Evolutionary conservation across 2,329 filamentous ascomycete genomes (phyloP).

Genomic region (Penicillium nordicum): DNA sequence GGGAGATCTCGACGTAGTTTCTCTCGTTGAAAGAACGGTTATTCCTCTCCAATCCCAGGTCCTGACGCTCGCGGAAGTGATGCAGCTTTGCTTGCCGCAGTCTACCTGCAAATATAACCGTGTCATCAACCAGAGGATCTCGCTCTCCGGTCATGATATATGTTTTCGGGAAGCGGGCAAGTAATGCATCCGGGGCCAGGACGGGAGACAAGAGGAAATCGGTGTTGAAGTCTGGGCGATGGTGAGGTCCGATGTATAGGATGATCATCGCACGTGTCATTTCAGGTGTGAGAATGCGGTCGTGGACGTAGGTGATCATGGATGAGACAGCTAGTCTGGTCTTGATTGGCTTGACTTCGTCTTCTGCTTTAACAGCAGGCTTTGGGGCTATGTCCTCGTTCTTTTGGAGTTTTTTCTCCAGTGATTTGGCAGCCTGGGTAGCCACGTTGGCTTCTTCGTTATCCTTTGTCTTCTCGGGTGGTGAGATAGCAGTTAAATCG

Average conservation of each 20-base stretch:
- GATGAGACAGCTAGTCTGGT: conserved; percentile 91
- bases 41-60: conserved; percentile 53
- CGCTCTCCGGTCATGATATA: conserved; percentile 94
- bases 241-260: conserved; percentile 89
- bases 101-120: conserved; percentile 88
- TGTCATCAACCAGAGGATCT: conserved; percentile 93
- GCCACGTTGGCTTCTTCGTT: conserved; percentile 23
- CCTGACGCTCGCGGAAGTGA: conserved; percentile 54
- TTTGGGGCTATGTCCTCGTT: conserved; percentile 37
- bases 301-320: conserved; percentile 98
- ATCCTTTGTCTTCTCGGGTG: conserved; percentile 13
- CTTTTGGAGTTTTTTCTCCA: conserved; percentile 30
- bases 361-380: conserved; percentile 30
- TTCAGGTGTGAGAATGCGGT: conserved; percentile 88
- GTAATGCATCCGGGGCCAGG: conserved; percentile 77
- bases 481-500: conserved; percentile 36
- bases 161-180: conserved; percentile 86
- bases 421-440: conserved; percentile 20
- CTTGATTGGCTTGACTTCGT: conserved; percentile 54
- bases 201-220: conserved; percentile 90
- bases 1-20: conserved; percentile 73
- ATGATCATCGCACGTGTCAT: conserved; percentile 99
- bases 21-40: conserved; percentile 64
- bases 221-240: conserved; percentile 85
- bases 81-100: conserved; percentile 73